A percentile compares a stretch with the other conserved stretches of the same genome.
Conservation (phyloP, 768 basidiomycete species). For the Pholiota molesta region DNA sequence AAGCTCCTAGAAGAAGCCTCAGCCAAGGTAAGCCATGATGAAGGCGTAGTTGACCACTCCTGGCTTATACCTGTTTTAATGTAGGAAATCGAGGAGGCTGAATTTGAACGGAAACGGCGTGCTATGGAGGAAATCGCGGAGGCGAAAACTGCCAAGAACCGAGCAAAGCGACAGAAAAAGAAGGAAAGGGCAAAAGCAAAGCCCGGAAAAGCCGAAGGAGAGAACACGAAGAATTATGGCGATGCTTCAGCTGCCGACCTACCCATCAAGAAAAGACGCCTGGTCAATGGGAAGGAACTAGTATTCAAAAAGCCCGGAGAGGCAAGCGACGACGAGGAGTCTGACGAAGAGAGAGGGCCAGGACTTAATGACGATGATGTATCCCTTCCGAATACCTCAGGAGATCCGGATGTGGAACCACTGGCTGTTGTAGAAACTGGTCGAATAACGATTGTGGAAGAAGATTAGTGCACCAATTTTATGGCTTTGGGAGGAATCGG, state of each 20-base stretch:
- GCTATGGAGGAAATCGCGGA: slow-evolving; percentile 75
- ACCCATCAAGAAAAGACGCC: slow-evolving; percentile 77
- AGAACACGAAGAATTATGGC: slow-evolving; percentile 27
- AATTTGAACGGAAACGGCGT: slow-evolving; percentile 75
- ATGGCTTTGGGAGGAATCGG: background rate
- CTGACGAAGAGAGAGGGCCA: slow-evolving; percentile 27
- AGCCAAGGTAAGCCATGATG: slow-evolving; percentile 59
- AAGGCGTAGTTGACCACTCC: background rate
- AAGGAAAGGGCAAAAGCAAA: slow-evolving; percentile 66
- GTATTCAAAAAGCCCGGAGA: slow-evolving; percentile 50
- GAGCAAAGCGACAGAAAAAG: slow-evolving; percentile 92
- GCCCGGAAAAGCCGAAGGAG: slow-evolving; percentile 23
- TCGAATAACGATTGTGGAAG: slow-evolving; percentile 36
- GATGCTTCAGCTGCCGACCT: slow-evolving; percentile 29
- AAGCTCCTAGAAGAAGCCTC: slow-evolving; percentile 87
- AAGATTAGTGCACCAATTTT: slow-evolving; percentile 23
- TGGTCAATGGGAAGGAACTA: slow-evolving; percentile 79
- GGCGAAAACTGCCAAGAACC: slow-evolving; percentile 93
- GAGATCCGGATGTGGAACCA: slow-evolving; percentile 4
- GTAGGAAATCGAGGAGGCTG: slow-evolving; percentile 72
- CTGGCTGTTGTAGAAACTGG: slow-evolving; percentile 20
- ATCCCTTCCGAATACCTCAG: background rate
- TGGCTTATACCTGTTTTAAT: slow-evolving; percentile 2
- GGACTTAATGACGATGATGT: too few relatives aligned
- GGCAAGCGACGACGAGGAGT: slow-evolving; percentile 38